Evolutionary conservation across 768 basidiomycete genomes (phyloP).

Genomic region (Sistotremastrum niveocremeum): DNA sequence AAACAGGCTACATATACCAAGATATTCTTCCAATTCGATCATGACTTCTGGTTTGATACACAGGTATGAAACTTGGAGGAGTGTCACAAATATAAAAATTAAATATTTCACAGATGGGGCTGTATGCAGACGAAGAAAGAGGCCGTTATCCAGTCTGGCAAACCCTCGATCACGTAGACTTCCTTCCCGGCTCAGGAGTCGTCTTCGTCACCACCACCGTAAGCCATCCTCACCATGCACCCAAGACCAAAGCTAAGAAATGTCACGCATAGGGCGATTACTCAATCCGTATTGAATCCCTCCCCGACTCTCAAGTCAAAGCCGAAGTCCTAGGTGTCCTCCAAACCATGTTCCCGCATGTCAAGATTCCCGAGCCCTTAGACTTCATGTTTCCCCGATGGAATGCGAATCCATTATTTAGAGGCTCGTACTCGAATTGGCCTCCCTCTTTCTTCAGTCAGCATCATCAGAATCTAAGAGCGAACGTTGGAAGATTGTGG

Average conservation of each 20-base stretch:
- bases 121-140: slow-evolving; percentile 44
- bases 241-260: no score
- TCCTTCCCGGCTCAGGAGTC: slow-evolving; percentile 48
- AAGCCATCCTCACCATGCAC: slow-evolving; percentile 6
- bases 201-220: slow-evolving; percentile 39
- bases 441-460: slow-evolving; percentile 42
- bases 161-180: slow-evolving; percentile 40
- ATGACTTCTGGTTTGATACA: slow-evolving; percentile 46
- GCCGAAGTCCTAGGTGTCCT: slow-evolving; percentile 43
- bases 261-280: slow-evolving; percentile 63
- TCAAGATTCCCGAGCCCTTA: slow-evolving; percentile 38
- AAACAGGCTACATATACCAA: slow-evolving; percentile 47
- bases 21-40: slow-evolving; percentile 49
- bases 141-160: slow-evolving; percentile 61
- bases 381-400: slow-evolving; percentile 46
- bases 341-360: slow-evolving; percentile 43
- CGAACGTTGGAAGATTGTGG: slow-evolving; percentile 40
- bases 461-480: slow-evolving; percentile 43
- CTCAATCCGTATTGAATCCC: slow-evolving; percentile 41
- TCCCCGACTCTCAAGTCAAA: slow-evolving; percentile 33
- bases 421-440: slow-evolving; percentile 61
- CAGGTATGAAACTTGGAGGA: slow-evolving; percentile 15
- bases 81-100: slow-evolving; percentile 9
- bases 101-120: slow-evolving; percentile 33
- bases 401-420: slow-evolving; percentile 37